Percentiles rank a stretch among this genome's conserved stretches.
phyloP scores from a whole-genome alignment of 768 basidiomycete genomes.

The Termitomyces sp. region DNA sequence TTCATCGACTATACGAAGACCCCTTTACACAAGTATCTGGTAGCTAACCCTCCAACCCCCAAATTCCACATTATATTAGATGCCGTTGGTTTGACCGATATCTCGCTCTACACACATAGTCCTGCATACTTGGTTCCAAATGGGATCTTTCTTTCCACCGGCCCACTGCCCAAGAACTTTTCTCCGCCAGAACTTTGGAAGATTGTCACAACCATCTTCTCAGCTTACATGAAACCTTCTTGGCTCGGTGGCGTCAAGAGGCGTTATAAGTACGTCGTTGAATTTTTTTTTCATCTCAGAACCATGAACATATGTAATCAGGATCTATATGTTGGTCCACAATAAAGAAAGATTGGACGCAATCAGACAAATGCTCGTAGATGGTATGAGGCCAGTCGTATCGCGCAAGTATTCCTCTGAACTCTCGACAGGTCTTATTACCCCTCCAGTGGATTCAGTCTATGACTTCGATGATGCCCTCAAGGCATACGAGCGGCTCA shows the following conservation, averaged over 20 bases:
- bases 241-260: conserved; percentile 54
- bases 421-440: conserved; percentile 39
- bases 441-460: conserved; percentile 56
- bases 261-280: conserved; percentile 38
- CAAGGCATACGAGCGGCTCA: conserved; percentile 59
- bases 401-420: not conserved
- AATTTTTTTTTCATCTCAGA: not conserved
- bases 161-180: conserved; percentile 36
- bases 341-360: conserved; percentile 31
- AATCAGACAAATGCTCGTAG: conserved; percentile 33
- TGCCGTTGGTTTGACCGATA: conserved; percentile 47
- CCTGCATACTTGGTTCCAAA: conserved; percentile 51
- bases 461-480: conserved; percentile 52
- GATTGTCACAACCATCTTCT: conserved; percentile 27
- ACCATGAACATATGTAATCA: conserved; percentile 11
- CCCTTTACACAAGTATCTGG: conserved; percentile 46
- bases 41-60: conserved; percentile 38
- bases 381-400: conserved; percentile 32
- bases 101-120: conserved; percentile 46
- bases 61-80: conserved; percentile 62
- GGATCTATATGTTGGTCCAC: conserved; percentile 29
- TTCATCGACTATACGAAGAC: conserved; percentile 62
- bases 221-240: conserved; percentile 33
- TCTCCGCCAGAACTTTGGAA: conserved; percentile 29
- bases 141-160: conserved; percentile 52